Base-by-base conservation (phyloP, 2,329 filamentous ascomycete species). In the Chalaropsis thielavioides region DNA sequence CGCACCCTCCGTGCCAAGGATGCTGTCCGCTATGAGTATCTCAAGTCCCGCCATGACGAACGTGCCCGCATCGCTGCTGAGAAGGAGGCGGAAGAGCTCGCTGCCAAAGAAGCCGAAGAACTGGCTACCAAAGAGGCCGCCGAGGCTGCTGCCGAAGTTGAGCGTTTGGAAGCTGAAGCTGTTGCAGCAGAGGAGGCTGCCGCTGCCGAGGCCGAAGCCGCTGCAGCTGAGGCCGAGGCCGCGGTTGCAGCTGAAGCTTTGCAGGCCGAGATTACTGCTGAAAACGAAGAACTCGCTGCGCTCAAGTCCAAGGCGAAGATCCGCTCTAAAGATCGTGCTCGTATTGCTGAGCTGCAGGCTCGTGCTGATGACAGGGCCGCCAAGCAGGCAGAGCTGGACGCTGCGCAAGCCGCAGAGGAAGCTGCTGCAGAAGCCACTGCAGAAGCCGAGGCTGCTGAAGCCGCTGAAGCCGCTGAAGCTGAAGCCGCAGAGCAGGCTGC, bases 31-130 rank as follows among this genome's bases (percentile, higher is more conserved):
- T 67, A 64, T 40, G 27, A 62, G 1, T 49, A 62, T n/a, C 44
- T 67, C n/a, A 67, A 64, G 40, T 24, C 31, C 15, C 65, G 65
- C 22, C 65, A 67, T 17, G 62, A 67, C 24, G 65, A 67, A 38
- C 62, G 65, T 27, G 27, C 41, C 8, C 58, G 62, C 31, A 22
- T 64, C 44, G 62, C 62, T 51, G 58, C 62, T 22, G 65, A 64
- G 41, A 67, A 64, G 49, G 65, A 64, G 22, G 62, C 65, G 3
- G 73, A 75, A 62, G 71, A 74, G 59, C 69, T 70, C 58, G 71
- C 68, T 31, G 74, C 72, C 19, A 71, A 69, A 13, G 72, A 74
- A 65, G 72, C 72, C 13, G 74, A 75, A 64, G 71, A 73, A 58
- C 63, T 67, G 24, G 69, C 64, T 38, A 41, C 68, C 10, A 66